phyloP scores from a whole-genome alignment of 805 yeast genomes.

The Nematodospora valgi region DNA sequence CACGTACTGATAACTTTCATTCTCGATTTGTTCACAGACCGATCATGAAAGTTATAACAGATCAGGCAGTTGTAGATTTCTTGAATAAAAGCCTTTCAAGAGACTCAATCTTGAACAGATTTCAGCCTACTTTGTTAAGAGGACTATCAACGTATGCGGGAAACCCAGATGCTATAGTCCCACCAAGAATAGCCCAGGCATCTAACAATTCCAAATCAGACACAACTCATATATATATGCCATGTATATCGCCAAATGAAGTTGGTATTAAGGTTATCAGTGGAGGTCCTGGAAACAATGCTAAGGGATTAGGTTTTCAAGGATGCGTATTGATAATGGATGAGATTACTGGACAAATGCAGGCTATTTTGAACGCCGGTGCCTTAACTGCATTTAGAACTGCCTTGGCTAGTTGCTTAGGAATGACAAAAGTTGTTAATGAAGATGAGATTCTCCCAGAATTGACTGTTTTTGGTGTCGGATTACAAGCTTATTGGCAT shows the following conservation, averaged over 20 bases:
- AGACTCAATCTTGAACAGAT: conserved; percentile 21
- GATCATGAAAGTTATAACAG: conserved; percentile 27
- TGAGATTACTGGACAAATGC: conserved; percentile 46
- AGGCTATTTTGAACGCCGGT: conserved; percentile 55
- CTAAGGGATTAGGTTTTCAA: conserved; percentile 47
- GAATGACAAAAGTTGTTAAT: conserved; percentile 32
- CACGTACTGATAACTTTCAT: too few relatives aligned
- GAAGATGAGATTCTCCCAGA: conserved; percentile 23
- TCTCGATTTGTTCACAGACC: too few relatives aligned
- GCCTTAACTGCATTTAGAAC: conserved; percentile 66
- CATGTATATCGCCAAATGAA: conserved; percentile 48
- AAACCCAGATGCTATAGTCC: conserved; percentile 44
- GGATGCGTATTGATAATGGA: conserved; percentile 55
- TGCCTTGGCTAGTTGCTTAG: conserved; percentile 53
- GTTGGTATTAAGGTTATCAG: conserved; percentile 62
- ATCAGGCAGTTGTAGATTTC: conserved; percentile 24
- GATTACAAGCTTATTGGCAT: conserved; percentile 68
- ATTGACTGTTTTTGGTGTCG: conserved; percentile 53
- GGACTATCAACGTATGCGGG: conserved; percentile 41
- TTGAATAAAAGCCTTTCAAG: conserved; percentile 24
- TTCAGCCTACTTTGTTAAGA: conserved; percentile 32
- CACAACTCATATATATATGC: conserved; percentile 60
- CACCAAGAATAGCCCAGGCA: conserved; percentile 49
- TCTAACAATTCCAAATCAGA: conserved; percentile 31
- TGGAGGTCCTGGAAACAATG: conserved; percentile 41